These are phyloP conservation scores for Phyllosticta citribraziliensis DNA, from an alignment of 2,329 filamentous ascomycete species.

Conservation along the genomic window DNA sequence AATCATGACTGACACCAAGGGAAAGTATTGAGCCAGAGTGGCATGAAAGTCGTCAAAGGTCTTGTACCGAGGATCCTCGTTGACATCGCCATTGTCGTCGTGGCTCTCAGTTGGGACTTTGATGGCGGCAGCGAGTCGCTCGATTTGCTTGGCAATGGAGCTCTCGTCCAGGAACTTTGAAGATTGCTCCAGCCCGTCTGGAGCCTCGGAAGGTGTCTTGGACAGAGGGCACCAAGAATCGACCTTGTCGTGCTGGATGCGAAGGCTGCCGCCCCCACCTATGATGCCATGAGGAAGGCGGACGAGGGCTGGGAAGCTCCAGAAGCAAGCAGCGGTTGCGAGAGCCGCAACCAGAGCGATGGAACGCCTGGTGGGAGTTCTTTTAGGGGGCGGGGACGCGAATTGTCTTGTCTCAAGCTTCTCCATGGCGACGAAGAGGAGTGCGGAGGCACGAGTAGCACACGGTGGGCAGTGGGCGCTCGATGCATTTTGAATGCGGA, in stretches of 20 bases:
- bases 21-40: constrained; percentile 43
- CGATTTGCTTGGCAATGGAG: constrained; percentile 14
- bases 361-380: neutral
- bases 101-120: constrained; percentile 47
- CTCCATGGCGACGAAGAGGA: constrained; percentile 3
- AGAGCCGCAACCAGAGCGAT: constrained; percentile 2
- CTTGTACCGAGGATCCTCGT: constrained; percentile 49
- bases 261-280: constrained; percentile 1
- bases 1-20: constrained; percentile 26
- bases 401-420: neutral
- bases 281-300: neutral
- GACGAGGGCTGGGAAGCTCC: constrained; percentile 2
- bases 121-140: constrained; percentile 37
- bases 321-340: constrained; percentile 3
- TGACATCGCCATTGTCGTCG: constrained; percentile 46
- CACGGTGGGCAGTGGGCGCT: neutral
- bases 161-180: constrained; percentile 3
- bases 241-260: neutral
- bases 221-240: constrained; percentile 8
- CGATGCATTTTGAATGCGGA: neutral
- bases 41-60: constrained; percentile 46
- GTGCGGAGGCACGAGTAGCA: neutral
- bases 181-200: constrained; percentile 5
- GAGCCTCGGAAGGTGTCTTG: neutral
- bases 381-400: neutral